These are phyloP conservation scores for Austropuccinia psidii DNA, from an alignment of 1,284 basidiomycete species.

Conservation along the genomic window DNA sequence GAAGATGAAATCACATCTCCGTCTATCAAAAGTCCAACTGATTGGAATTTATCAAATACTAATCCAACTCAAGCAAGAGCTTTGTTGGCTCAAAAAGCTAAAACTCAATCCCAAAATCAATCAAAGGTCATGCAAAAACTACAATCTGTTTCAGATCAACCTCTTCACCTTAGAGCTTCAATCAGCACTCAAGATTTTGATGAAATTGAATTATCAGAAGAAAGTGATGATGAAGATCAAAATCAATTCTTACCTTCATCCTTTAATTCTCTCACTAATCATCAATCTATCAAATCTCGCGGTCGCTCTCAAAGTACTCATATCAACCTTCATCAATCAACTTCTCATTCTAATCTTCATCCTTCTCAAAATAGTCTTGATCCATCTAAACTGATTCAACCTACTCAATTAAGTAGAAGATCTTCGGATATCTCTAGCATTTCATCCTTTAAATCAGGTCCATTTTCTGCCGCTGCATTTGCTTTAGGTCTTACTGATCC, in stretches of 20 bases:
- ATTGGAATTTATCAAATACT: neutral
- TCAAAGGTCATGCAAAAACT: conserved; percentile 20
- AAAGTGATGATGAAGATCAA: conserved; percentile 61
- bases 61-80: conserved; percentile 19
- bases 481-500: conserved; percentile 23
- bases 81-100: conserved; percentile 36
- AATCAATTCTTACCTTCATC: too few relatives aligned
- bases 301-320: too few relatives aligned
- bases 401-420: neutral
- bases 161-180: conserved; percentile 9
- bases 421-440: neutral
- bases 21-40: neutral
- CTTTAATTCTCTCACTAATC: too few relatives aligned
- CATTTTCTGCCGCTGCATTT: conserved; percentile 35
- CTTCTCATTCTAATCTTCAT: too few relatives aligned
- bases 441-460: conserved; percentile 24
- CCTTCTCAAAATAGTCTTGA: conserved; percentile 29
- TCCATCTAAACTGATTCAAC: neutral
- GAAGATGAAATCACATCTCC: neutral
- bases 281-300: too few relatives aligned
- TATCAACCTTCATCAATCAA: conserved; percentile 19
- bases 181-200: conserved; percentile 58
- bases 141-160: conserved; percentile 6
- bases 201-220: conserved; percentile 63
- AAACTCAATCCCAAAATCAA: conserved; percentile 19